Evolutionary conservation across 768 basidiomycete species (phyloP), one percentile per base, ranked within the genome.

Genomic region (Boletus vinaceobasis): DNA sequence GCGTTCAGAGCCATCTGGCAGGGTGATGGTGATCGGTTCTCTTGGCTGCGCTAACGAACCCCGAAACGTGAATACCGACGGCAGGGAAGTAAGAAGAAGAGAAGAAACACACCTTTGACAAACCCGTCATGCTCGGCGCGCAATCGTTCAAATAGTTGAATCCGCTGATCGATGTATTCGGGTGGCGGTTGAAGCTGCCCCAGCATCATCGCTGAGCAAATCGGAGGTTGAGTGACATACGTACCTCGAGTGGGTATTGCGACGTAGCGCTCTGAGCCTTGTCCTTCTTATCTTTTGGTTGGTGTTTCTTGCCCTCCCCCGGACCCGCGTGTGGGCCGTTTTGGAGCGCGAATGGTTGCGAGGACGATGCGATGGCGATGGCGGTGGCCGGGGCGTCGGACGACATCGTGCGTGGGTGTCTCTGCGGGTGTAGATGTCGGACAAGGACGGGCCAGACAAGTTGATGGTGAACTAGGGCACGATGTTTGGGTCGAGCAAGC

Each of bases 101-200:
- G 4, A 35, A 38, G 37, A 13, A 14, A 31, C 65, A 32, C 57
- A 93, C 95, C 79, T 70, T 88, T 85, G 7, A 93, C 79, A 66
- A 84, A 88, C 47, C 84, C 85, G 65, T 90, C 88, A 63, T 94
- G 81, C 70, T 96, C 88, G 15, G 78, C 83, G 71, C 93, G 93
- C 57, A 95, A 77, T 66, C 88, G 76, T 37, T 96, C 88, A 64
- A 94, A 98, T 65, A 98, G 84, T 66, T 86, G 85, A 73, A 98
- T 82, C 45, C 96, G 87, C 70, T 89, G 87, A 61, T 88, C 88
- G 73, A 98, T 87, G 78, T 87, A 98, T 52, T 79, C 85, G 14
- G 96, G 93, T 6, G 77, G 80, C 17, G 95, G 95, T 74, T 85
- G 79, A 51, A 94, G 74, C 37, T 38, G 37, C 9, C 17, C 37